phyloP scores from a whole-genome alignment of 2,329 filamentous ascomycete species.

The Ustilaginoidea virens region DNA sequence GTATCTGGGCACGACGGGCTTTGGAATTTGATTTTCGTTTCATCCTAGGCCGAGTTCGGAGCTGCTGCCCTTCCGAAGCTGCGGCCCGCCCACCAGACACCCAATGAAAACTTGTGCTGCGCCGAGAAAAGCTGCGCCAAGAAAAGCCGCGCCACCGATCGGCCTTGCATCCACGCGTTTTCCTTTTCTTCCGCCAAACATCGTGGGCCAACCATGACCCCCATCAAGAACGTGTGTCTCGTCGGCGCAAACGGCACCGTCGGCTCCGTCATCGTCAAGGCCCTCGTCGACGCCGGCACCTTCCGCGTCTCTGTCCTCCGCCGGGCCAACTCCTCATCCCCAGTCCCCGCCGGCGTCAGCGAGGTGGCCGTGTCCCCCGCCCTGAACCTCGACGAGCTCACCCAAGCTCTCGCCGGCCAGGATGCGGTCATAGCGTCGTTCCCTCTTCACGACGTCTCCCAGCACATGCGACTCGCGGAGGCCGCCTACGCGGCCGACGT shows the following conservation, averaged over 20 bases:
- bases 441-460: constrained; percentile 26
- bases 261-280: constrained; percentile 21
- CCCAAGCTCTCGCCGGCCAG: constrained; percentile 32
- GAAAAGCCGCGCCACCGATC: no score
- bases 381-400: constrained; percentile 21
- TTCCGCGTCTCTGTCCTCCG: constrained; percentile 41
- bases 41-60: no score
- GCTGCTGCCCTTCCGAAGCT: no score
- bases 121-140: no score
- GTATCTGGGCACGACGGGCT: no score
- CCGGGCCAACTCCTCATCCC: constrained; percentile 22
- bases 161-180: no score
- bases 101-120: no score
- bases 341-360: constrained; percentile 8
- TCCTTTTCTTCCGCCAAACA: no score
- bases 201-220: no score
- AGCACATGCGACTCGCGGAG: constrained; percentile 33
- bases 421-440: constrained; percentile 37
- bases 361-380: constrained; percentile 14
- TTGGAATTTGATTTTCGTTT: no score
- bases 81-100: no score
- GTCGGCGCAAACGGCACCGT: constrained; percentile 23
- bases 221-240: constrained; percentile 19
- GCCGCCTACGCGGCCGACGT: constrained; percentile 44
- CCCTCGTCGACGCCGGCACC: constrained; percentile 18